A percentile compares a stretch with the other conserved stretches of the same genome.
Evolutionary conservation across 2,329 filamentous ascomycete genomes (phyloP).

Genomic region (Alternaria longipes): DNA sequence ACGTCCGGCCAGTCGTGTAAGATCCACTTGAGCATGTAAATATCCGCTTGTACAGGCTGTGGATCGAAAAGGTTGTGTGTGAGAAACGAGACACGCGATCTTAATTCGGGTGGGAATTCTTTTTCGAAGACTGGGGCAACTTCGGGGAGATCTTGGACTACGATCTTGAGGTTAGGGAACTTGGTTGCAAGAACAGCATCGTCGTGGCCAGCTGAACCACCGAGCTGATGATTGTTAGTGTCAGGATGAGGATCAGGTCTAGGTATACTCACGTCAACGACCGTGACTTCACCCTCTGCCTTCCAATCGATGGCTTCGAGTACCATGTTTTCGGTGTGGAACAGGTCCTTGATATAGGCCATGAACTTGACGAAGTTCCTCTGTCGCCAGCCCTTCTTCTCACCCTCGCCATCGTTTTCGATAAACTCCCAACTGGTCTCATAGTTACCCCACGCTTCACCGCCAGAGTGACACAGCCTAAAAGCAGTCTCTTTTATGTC

Average conservation of each 20-base stretch:
- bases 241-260: not conserved
- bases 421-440: slow-evolving; percentile 41
- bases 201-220: slow-evolving; percentile 45
- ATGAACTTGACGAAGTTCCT: slow-evolving; percentile 46
- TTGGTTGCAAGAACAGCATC: slow-evolving; percentile 37
- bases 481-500: slow-evolving; percentile 42
- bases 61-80: slow-evolving; percentile 67
- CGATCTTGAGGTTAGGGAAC: slow-evolving; percentile 41
- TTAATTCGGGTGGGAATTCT: slow-evolving; percentile 34
- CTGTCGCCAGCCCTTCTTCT: slow-evolving; percentile 44
- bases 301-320: slow-evolving; percentile 41
- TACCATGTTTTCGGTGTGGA: slow-evolving; percentile 38
- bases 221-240: slow-evolving; percentile 27
- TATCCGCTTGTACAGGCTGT: slow-evolving; percentile 61
- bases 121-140: slow-evolving; percentile 34
- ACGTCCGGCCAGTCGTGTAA: slow-evolving; percentile 69
- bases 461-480: slow-evolving; percentile 39
- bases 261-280: slow-evolving; percentile 40
- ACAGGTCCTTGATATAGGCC: slow-evolving; percentile 47
- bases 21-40: slow-evolving; percentile 69
- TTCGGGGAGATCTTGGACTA: slow-evolving; percentile 45
- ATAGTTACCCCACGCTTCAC: slow-evolving; percentile 31
- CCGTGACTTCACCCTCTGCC: slow-evolving; percentile 30
- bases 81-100: slow-evolving; percentile 48
- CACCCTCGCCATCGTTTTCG: slow-evolving; percentile 43